These are phyloP conservation scores for Axilococcus clingmanii DNA, from an alignment of 139 green algal genomes.

Conservation along the genomic window DNA sequence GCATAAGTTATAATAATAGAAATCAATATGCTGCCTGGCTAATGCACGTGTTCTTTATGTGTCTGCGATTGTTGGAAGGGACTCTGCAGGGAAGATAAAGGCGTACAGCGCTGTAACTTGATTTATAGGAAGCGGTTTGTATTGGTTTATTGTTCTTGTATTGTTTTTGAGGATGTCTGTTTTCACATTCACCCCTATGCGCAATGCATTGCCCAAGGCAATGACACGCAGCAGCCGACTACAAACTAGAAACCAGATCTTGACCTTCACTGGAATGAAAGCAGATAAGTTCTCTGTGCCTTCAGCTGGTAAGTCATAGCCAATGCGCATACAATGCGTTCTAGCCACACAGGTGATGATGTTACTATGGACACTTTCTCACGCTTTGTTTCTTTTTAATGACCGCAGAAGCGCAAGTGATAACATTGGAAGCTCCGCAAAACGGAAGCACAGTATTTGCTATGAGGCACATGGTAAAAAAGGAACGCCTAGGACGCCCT, in stretches of 20 bases:
- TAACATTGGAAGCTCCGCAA: slow-evolving; percentile 24
- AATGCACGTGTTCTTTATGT: too few relatives aligned
- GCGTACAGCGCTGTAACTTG: too few relatives aligned
- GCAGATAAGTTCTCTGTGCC: slow-evolving; percentile 5
- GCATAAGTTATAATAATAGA: too few relatives aligned
- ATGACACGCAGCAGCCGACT: not conserved
- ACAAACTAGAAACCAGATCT: not conserved
- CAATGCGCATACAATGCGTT: too few relatives aligned
- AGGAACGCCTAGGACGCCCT: slow-evolving; percentile 71
- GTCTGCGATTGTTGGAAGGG: too few relatives aligned
- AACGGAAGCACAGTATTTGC: slow-evolving; percentile 57
- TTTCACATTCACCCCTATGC: slow-evolving; percentile 7
- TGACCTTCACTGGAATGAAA: slow-evolving; percentile 16
- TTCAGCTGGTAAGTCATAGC: slow-evolving; percentile 12
- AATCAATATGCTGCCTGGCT: too few relatives aligned
- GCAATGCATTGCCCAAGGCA: slow-evolving; percentile 5
- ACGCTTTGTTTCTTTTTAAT: not conserved
- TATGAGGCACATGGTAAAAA: slow-evolving; percentile 88
- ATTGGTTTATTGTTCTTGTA: too few relatives aligned
- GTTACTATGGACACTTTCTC: not conserved
- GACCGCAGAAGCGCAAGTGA: slow-evolving; percentile 2
- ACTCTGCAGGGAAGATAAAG: too few relatives aligned
- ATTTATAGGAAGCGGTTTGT: too few relatives aligned
- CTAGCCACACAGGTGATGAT: too few relatives aligned
- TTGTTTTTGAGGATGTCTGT: slow-evolving; percentile 2